Percentiles rank a stretch among this genome's conserved stretches.
phyloP scores from a whole-genome alignment of 164 flowering plant species.

The Cinnamomum chago region DNA sequence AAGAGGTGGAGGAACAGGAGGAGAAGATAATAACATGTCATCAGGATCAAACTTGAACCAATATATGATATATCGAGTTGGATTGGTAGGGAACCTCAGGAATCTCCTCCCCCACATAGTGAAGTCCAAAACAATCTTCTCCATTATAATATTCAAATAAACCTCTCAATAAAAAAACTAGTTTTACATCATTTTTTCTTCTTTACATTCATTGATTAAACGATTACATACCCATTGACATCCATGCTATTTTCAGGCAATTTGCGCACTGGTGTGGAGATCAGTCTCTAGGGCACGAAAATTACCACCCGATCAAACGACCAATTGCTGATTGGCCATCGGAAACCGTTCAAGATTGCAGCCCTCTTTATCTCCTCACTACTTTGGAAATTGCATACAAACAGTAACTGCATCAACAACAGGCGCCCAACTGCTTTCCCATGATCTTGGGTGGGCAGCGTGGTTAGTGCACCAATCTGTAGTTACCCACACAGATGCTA shows the following conservation, averaged over 20 bases:
- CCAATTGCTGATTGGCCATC: constrained; percentile 31
- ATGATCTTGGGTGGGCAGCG: constrained; percentile 11
- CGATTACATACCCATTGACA: not conserved
- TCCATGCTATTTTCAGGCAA: constrained; percentile 7
- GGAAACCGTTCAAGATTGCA: constrained; percentile 32
- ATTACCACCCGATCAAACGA: constrained; percentile 19
- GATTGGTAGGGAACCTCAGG: not conserved
- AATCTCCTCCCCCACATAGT: not conserved
- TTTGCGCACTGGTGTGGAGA: constrained; percentile 8
- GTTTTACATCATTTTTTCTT: too few species aligned
- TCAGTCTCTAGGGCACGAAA: constrained; percentile 6
- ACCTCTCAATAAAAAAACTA: too few species aligned
- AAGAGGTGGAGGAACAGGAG: too few species aligned
- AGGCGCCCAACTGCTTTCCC: not conserved
- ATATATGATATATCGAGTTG: too few species aligned
- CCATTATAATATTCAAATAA: too few species aligned
- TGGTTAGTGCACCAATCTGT: not conserved
- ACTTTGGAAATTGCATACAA: constrained; percentile 40
- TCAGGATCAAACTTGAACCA: too few species aligned
- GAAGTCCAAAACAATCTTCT: not conserved
- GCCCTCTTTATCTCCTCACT: constrained; percentile 32
- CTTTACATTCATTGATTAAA: too few species aligned
- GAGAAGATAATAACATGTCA: too few species aligned
- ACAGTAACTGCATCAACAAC: not conserved
- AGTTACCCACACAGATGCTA: not conserved